These are phyloP conservation scores for Solanum corneliomulleri DNA, from an alignment of 257 asterid species.

Conservation along the genomic window DNA sequence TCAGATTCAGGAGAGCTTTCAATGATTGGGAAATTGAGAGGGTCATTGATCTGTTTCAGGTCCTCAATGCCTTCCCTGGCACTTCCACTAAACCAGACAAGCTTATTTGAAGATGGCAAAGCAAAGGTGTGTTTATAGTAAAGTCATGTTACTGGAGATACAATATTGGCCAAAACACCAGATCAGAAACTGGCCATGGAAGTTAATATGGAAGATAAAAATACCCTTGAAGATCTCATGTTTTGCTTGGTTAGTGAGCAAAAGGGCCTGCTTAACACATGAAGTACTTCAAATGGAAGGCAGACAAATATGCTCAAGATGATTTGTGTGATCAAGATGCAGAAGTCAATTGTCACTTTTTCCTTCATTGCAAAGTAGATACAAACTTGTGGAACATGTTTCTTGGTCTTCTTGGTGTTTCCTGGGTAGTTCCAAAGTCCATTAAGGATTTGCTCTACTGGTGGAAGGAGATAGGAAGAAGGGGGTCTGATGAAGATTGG, in stretches of 20 bases:
- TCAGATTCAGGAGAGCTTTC: too few relatives aligned
- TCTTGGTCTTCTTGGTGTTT: background rate
- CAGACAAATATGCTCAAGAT: background rate
- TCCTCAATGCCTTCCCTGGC: too few relatives aligned
- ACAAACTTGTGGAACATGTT: background rate
- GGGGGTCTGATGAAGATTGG: background rate
- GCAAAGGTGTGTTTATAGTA: background rate
- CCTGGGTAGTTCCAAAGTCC: background rate
- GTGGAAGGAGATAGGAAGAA: background rate
- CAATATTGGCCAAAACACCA: background rate
- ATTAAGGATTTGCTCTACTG: background rate
- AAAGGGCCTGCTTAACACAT: background rate
- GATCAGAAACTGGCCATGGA: background rate
- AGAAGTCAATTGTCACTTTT: background rate
- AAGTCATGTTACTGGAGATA: background rate
- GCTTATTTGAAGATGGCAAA: too few relatives aligned
- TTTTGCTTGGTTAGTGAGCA: background rate
- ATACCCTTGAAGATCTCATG: background rate
- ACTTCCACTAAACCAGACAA: too few relatives aligned
- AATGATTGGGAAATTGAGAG: too few relatives aligned
- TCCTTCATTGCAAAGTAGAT: background rate
- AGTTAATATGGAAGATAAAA: background rate
- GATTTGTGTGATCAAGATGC: background rate
- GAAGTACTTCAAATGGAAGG: background rate
- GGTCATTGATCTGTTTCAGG: too few relatives aligned